phyloP scores from a whole-genome alignment of 345 rosid species.

The Eucalyptus erythrocorys region DNA sequence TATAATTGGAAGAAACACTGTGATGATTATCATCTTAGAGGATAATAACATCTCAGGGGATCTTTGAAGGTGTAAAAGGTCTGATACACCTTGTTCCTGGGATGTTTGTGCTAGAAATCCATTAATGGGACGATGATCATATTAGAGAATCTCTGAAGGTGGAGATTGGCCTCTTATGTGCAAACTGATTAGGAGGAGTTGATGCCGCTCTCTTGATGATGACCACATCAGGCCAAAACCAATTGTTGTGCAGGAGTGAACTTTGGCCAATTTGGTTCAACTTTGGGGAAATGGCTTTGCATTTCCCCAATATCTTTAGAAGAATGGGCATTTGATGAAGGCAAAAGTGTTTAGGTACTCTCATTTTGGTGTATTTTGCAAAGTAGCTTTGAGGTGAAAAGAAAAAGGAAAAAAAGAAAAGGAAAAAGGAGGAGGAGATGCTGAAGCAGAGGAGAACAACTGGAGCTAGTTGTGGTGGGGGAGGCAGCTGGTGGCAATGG shows the following conservation, averaged over 20 bases:
- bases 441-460: too few species aligned
- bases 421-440: too few species aligned
- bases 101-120: neutral
- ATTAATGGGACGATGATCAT: neutral
- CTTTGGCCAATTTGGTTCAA: too few species aligned
- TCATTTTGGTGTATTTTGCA: too few species aligned
- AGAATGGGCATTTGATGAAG: too few species aligned
- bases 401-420: too few species aligned
- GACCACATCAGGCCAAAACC: neutral
- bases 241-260: neutral
- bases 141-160: neutral
- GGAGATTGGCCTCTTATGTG: neutral
- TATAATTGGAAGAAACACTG: neutral
- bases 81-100: neutral
- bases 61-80: neutral
- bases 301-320: too few species aligned
- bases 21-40: neutral
- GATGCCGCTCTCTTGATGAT: neutral
- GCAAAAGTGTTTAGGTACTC: too few species aligned
- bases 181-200: neutral
- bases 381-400: too few species aligned
- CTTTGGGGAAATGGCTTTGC: too few species aligned
- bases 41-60: neutral
- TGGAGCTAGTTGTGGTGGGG: too few species aligned
- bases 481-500: too few species aligned